These are phyloP conservation scores for Arthromyces matolae DNA, from an alignment of 768 basidiomycete species.

Conservation along the genomic window DNA sequence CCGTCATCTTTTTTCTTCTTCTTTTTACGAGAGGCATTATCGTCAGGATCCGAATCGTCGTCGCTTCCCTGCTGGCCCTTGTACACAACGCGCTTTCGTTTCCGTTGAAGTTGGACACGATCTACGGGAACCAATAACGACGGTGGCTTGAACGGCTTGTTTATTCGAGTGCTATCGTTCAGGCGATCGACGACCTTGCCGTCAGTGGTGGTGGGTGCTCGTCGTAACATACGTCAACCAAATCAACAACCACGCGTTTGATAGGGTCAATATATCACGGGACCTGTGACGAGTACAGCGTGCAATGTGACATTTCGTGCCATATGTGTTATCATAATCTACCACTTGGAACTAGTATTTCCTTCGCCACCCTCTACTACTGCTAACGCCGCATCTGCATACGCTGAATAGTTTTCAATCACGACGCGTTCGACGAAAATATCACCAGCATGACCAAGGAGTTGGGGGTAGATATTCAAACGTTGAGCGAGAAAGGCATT, in stretches of 20 bases:
- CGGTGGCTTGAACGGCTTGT: conserved; percentile 81
- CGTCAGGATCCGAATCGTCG: conserved; percentile 56
- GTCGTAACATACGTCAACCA: conserved; percentile 53
- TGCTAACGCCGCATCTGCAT: conserved; percentile 47
- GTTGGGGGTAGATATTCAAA: conserved; percentile 44
- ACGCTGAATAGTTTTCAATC: conserved; percentile 59
- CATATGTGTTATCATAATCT: conserved; percentile 1
- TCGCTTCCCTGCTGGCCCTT: conserved; percentile 52
- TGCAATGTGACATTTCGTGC: conserved; percentile 18
- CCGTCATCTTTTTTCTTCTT: conserved; percentile 62
- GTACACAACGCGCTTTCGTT: conserved; percentile 87
- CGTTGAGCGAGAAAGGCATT: conserved; percentile 42
- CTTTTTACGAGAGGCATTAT: conserved; percentile 51
- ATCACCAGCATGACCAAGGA: conserved; percentile 40
- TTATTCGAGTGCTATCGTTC: conserved; percentile 67
- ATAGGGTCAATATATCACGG: conserved; percentile 7
- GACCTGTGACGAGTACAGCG: conserved; percentile 13
- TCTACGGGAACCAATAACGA: conserved; percentile 41
- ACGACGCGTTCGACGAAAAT: conserved; percentile 52
- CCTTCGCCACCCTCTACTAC: conserved; percentile 36
- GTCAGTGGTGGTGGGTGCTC: conserved; percentile 65
- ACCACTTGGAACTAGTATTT: background rate
- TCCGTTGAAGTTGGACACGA: conserved; percentile 65
- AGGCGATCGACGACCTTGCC: conserved; percentile 66
- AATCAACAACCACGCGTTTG: background rate